Evolutionary conservation across 2,329 filamentous ascomycete species (phyloP).

Genomic region (Zasmidium angulare): DNA sequence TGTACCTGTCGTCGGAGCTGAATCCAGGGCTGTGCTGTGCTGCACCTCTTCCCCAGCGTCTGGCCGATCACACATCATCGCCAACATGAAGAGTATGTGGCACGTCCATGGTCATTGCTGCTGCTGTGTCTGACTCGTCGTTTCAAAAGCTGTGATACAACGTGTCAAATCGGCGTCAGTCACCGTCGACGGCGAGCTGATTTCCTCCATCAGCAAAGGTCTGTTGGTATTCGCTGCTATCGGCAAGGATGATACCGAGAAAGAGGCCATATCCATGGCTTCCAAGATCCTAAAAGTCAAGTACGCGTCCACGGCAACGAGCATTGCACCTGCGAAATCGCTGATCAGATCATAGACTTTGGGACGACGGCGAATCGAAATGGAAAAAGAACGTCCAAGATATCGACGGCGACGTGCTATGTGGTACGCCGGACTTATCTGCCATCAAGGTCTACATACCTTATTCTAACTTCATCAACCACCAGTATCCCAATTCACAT

Average conservation of each 20-base stretch:
- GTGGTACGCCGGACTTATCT: slow-evolving; percentile 59
- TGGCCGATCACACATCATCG: slow-evolving; percentile 6
- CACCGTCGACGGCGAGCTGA: slow-evolving; percentile 83
- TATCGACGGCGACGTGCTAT: slow-evolving; percentile 88
- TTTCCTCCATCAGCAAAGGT: slow-evolving; percentile 89
- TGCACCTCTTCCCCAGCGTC: neutral
- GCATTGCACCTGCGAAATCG: neutral
- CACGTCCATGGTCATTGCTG: neutral
- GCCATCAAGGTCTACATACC: slow-evolving; percentile 7
- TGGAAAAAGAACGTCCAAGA: slow-evolving; percentile 92
- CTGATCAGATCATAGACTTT: slow-evolving; percentile 51
- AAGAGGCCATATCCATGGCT: slow-evolving; percentile 81
- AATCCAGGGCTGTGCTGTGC: neutral
- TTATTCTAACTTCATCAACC: slow-evolving; percentile 11
- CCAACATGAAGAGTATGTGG: slow-evolving; percentile 43
- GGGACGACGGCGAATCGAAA: slow-evolving; percentile 76
- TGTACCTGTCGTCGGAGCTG: neutral
- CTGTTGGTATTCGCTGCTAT: slow-evolving; percentile 89
- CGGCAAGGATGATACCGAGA: slow-evolving; percentile 83
- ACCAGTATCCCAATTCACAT: slow-evolving; percentile 92
- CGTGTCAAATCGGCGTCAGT: slow-evolving; percentile 94
- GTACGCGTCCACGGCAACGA: slow-evolving; percentile 7
- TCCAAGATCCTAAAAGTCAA: slow-evolving; percentile 85
- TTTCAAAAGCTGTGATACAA: slow-evolving; percentile 77
- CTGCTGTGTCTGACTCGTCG: slow-evolving; percentile 22